These are phyloP conservation scores for Psidium friedrichsthalianum DNA, from an alignment of 345 rosid species.

Conservation along the genomic window DNA sequence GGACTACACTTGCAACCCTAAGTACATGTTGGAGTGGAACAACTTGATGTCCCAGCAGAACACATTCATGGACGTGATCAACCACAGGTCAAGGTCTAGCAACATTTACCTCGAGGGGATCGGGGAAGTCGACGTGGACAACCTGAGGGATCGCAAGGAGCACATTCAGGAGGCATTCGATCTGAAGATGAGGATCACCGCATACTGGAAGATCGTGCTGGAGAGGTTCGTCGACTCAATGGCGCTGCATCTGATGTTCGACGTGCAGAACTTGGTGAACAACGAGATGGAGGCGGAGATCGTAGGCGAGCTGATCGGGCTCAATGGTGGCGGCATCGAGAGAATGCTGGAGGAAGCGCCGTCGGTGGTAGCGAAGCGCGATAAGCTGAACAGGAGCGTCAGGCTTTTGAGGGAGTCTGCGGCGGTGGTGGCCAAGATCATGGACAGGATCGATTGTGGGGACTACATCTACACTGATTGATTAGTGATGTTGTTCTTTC, in stretches of 20 bases:
- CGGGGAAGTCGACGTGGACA: not conserved
- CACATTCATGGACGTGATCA: not conserved
- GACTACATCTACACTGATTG: not conserved
- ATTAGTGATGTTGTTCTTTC: not conserved
- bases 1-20: conserved; percentile 18
- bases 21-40: conserved; percentile 13
- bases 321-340: conserved; percentile 3
- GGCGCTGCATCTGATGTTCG: conserved; percentile 9
- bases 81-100: not conserved
- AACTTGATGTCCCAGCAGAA: conserved; percentile 1
- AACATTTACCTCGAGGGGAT: not conserved
- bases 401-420: conserved; percentile 9
- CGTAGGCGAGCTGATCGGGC: conserved; percentile 3
- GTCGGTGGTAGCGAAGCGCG: conserved; percentile 8
- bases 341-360: conserved; percentile 19
- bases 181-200: conserved; percentile 15
- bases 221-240: conserved; percentile 15
- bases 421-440: conserved; percentile 6
- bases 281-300: conserved; percentile 9
- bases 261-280: conserved; percentile 3
- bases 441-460: conserved; percentile 1
- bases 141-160: not conserved
- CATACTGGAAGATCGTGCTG: conserved; percentile 21
- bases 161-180: conserved; percentile 8
- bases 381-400: conserved; percentile 14